A percentile compares a stretch with the other conserved stretches of the same genome.
These are phyloP conservation scores for Syncephalis plumigaleata DNA, from an alignment of 371 early-diverging fungal genomes.

Conservation along the genomic window DNA sequence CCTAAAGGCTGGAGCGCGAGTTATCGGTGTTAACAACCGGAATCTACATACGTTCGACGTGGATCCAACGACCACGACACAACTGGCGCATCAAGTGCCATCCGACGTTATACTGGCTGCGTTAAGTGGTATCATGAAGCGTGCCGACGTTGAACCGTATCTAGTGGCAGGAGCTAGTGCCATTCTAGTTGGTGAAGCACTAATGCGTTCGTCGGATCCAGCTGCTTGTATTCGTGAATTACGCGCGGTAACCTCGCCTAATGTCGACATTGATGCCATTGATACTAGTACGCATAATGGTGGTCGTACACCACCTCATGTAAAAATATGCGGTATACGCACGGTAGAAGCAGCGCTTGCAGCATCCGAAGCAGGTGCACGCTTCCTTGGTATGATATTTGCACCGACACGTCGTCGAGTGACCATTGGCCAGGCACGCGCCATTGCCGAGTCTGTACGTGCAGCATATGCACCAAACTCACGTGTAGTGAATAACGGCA, in stretches of 20 bases:
- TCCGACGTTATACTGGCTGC: conserved; percentile 59
- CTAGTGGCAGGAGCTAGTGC: conserved; percentile 52
- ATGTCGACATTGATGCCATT: not conserved
- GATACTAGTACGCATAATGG: not conserved
- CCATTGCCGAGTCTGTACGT: conserved; percentile 44
- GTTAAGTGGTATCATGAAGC: conserved; percentile 72
- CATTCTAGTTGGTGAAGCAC: conserved; percentile 87
- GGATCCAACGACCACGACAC: conserved; percentile 68
- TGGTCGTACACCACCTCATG: conserved; percentile 18
- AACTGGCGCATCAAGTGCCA: conserved; percentile 59
- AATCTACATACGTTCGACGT: conserved; percentile 91
- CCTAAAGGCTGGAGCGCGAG: conserved; percentile 55
- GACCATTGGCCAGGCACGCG: conserved; percentile 28
- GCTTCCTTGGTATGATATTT: conserved; percentile 85
- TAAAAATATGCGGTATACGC: conserved; percentile 86
- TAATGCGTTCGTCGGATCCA: conserved; percentile 77
- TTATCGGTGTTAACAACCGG: conserved; percentile 94
- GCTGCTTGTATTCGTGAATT: conserved; percentile 52
- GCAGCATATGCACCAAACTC: not conserved
- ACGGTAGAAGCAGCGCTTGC: conserved; percentile 61
- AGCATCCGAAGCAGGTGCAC: conserved; percentile 68
- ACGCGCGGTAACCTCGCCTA: conserved; percentile 14
- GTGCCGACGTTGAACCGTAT: conserved; percentile 72
- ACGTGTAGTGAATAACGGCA: not conserved
- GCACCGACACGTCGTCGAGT: conserved; percentile 50